A percentile compares a stretch with the other conserved stretches of the same genome.
phyloP scores from a whole-genome alignment of 1,139 yeast genomes.

The Scheffersomyces titani region DNA sequence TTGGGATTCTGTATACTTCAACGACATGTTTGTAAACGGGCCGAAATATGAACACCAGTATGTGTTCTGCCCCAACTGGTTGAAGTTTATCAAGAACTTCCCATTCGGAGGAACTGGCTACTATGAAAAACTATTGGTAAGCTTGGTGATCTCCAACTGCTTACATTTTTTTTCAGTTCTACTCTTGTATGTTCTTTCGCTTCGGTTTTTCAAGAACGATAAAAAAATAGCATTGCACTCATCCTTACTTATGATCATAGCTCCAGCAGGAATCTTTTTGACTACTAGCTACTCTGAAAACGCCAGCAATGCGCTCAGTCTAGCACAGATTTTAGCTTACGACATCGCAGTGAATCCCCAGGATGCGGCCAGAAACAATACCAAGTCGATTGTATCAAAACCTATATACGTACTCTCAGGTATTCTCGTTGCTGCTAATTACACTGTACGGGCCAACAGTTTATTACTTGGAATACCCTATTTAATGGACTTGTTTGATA shows the following conservation, averaged over 20 bases:
- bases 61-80: conserved; percentile 86
- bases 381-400: conserved; percentile 9
- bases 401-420: conserved; percentile 55
- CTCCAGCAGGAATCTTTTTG: conserved; percentile 83
- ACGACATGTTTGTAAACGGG: conserved; percentile 54
- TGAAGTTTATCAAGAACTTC: conserved; percentile 43
- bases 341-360: conserved; percentile 30
- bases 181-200: conserved; percentile 54
- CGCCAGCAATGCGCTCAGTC: conserved; percentile 62
- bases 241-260: conserved; percentile 32
- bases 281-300: conserved; percentile 80
- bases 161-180: conserved; percentile 54
- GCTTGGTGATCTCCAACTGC: conserved; percentile 50
- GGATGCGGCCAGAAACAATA: conserved; percentile 8
- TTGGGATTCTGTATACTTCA: conserved; percentile 88
- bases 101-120: conserved; percentile 27
- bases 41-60: conserved; percentile 78
- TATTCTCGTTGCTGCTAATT: conserved; percentile 54
- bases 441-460: conserved; percentile 74
- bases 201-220: conserved; percentile 23
- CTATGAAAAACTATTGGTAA: conserved; percentile 45
- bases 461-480: conserved; percentile 70
- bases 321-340: conserved; percentile 58
- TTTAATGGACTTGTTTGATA: conserved; percentile 52
- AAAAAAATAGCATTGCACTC: background rate